A percentile compares a stretch with the other conserved stretches of the same genome.
Conservation (phyloP, 495 filamentous ascomycete genomes). For the Bombardia bombarda region DNA sequence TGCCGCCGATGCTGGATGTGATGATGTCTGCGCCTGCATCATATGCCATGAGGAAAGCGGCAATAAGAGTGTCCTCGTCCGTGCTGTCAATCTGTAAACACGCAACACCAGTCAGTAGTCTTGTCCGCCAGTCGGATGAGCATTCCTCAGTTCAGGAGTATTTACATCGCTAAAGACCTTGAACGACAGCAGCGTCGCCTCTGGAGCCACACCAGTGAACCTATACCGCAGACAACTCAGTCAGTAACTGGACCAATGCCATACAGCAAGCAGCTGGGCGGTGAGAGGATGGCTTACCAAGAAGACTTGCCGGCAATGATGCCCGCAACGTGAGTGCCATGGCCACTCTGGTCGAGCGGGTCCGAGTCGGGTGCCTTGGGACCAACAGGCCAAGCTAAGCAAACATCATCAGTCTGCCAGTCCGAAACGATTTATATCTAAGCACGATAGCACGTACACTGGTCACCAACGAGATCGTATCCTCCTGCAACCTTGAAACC, state of each 20-base stretch:
- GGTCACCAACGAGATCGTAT: constrained; percentile 27
- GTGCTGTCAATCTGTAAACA: constrained; percentile 7
- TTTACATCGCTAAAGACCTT: constrained; percentile 33
- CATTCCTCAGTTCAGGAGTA: too few relatives aligned
- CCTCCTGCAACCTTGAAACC: constrained; percentile 27
- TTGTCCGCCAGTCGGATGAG: too few relatives aligned
- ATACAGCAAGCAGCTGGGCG: too few relatives aligned
- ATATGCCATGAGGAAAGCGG: constrained; percentile 21
- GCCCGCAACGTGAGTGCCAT: constrained; percentile 43
- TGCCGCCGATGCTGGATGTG: constrained; percentile 23
- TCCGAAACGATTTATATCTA: neutral
- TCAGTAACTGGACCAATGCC: constrained; percentile 1
- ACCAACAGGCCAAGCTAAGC: constrained; percentile 17
- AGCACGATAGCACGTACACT: constrained; percentile 4
- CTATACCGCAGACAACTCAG: constrained; percentile 7
- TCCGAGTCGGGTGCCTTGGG: constrained; percentile 28
- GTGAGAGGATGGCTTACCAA: constrained; percentile 8
- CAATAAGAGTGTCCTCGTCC: constrained; percentile 22
- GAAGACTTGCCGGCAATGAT: constrained; percentile 40
- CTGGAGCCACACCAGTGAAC: constrained; percentile 43
- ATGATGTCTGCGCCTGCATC: constrained; percentile 26
- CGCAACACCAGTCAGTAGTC: too few relatives aligned
- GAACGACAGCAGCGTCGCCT: constrained; percentile 38
- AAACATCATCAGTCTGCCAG: neutral
- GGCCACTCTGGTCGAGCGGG: constrained; percentile 33